Conservation (phyloP, 2,329 filamentous ascomycete species). For the Nannizziopsis arthrosporioides region DNA sequence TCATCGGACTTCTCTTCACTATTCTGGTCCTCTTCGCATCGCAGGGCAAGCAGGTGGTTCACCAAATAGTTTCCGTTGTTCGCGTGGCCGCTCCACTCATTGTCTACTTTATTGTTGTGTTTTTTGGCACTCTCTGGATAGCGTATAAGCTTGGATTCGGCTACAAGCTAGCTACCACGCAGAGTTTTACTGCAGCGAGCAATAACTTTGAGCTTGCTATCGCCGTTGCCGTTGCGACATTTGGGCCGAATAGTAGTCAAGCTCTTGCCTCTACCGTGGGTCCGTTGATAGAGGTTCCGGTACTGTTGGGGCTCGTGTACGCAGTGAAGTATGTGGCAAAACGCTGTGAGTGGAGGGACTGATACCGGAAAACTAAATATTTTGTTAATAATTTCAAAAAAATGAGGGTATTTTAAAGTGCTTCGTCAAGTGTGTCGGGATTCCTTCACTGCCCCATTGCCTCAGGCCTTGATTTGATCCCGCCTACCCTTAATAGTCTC, state of each 20-base stretch:
- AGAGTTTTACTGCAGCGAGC: conserved; percentile 80
- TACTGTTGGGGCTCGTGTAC: conserved; percentile 67
- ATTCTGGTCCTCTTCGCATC: conserved; percentile 77
- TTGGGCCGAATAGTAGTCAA: conserved; percentile 64
- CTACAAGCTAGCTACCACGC: conserved; percentile 59
- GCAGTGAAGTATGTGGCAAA: conserved; percentile 45
- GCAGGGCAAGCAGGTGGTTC: conserved; percentile 63
- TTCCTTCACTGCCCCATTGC: no score
- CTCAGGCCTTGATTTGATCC: no score
- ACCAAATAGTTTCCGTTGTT: conserved; percentile 72
- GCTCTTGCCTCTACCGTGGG: conserved; percentile 74
- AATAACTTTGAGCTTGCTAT: conserved; percentile 93
- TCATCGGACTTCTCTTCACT: conserved; percentile 76
- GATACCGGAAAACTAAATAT: no score
- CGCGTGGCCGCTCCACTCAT: conserved; percentile 69
- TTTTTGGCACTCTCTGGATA: conserved; percentile 54
- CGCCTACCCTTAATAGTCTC: no score
- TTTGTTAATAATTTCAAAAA: no score
- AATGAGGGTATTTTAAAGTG: no score
- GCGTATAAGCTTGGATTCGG: conserved; percentile 58
- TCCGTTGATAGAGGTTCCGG: conserved; percentile 75
- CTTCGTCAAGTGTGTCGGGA: no score
- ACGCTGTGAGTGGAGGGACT: conserved; percentile 22
- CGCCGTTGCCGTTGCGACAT: conserved; percentile 72
- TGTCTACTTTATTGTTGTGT: conserved; percentile 69